These are phyloP conservation scores for Antarctomyces pellizariae DNA, from an alignment of 495 filamentous ascomycete species.

Conservation along the genomic window DNA sequence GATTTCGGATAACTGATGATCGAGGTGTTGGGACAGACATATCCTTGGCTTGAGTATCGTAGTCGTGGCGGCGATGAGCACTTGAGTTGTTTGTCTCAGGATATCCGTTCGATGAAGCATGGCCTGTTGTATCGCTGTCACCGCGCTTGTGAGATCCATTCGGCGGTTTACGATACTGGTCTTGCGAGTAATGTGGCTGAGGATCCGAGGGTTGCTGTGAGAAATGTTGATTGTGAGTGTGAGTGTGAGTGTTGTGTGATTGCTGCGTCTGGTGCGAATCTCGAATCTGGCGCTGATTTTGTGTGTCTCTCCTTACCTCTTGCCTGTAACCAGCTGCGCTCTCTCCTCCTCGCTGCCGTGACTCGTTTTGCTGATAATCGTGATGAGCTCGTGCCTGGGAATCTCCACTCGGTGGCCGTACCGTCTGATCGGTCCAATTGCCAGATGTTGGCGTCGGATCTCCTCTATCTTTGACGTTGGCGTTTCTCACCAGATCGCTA, in stretches of 20 bases:
- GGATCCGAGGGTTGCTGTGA: too few relatives aligned
- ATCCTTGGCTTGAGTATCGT: constrained; percentile 93
- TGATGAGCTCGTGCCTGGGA: constrained; percentile 18
- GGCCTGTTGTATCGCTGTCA: constrained; percentile 40
- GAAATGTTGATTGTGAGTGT: too few relatives aligned
- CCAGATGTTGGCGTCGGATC: constrained; percentile 22
- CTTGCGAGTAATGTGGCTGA: too few relatives aligned
- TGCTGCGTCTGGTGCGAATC: constrained; percentile 21
- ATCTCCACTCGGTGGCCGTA: constrained; percentile 24
- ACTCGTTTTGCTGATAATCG: constrained; percentile 13
- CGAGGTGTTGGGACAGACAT: constrained; percentile 58
- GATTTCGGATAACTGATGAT: constrained; percentile 46
- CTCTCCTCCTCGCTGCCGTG: constrained; percentile 10
- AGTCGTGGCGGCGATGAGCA: constrained; percentile 58
- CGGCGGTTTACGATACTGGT: too few relatives aligned
- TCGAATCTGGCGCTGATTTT: constrained; percentile 11
- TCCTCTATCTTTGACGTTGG: constrained; percentile 43
- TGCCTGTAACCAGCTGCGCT: constrained; percentile 6
- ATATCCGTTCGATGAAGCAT: constrained; percentile 55
- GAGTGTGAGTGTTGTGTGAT: constrained; percentile 25
- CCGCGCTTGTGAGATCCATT: constrained; percentile 66
- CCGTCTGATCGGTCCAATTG: constrained; percentile 24
- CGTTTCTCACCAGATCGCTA: constrained; percentile 77
- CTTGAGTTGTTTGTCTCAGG: constrained; percentile 36
- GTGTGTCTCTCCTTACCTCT: constrained; percentile 13